Base-by-base conservation (phyloP, 2,329 filamentous ascomycete genomes). In the Fonsecaea pedrosoi region DNA sequence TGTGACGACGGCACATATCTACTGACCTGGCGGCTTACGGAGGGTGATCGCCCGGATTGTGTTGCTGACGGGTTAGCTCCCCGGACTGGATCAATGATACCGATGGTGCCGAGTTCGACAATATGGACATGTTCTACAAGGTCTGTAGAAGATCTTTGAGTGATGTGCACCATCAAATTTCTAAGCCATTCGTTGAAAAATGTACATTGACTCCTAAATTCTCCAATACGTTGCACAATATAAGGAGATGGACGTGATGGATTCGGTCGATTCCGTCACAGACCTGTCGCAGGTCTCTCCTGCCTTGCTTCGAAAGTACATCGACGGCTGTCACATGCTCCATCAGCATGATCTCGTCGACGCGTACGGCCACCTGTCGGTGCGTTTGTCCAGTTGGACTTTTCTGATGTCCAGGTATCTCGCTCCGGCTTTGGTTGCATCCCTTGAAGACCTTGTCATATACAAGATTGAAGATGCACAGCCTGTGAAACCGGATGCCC, bases 381-480 rank as follows among this genome's bases (percentile, higher is more conserved):
- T 59, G 18, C 56, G 56, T 32, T 38, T 59, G 6, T 59, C 56
- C 38, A 34, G 4, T 13, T 48, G 38, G 56, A 59, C 38, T 18
- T 59, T 59, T 21, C n/a, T 59, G 56, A 59, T 59, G 56, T 59
- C 56, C 5, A 30, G 37, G n/a, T 59, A 59, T 42, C 56, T 59
- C 5, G 56, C 56, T 9, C 56, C 56, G 38, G 56, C 56, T n/a
- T 48, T 59, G 56, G 56, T 59, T 34, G 56, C 56, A 15, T 12
- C 37, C 7, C 15, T 18, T 25, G 56, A 59, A 18, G 56, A 59
- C 8, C 56, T 59, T 18, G 38, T 59, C 25, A 59, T 59, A 32
- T 59, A 59, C 56, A 42, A 34, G 3, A 34, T 59, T 9, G 56
- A 59, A 59, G 56, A 59, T 42, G 56, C 37, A 18, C 56, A 59